A percentile compares a stretch with the other conserved stretches of the same genome.
Evolutionary conservation across 345 rosid species (phyloP).

Genomic region (Viola odorata): DNA sequence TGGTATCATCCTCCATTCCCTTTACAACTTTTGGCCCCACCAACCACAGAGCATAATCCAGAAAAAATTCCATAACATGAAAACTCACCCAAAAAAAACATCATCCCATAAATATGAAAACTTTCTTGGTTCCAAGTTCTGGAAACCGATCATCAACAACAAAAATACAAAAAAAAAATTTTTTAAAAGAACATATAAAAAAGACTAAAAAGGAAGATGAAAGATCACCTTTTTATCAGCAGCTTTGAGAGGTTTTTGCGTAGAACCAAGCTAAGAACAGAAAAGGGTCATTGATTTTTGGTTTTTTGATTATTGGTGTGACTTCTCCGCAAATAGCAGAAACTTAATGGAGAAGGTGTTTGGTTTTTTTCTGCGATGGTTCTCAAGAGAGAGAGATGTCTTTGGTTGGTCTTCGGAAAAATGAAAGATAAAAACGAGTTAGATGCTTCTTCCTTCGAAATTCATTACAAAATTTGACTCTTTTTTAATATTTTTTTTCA

Average conservation of each 20-base stretch:
- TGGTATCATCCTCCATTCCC: slow-evolving; percentile 12
- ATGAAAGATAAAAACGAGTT: slow-evolving; percentile 28
- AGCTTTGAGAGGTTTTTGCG: too few relatives aligned
- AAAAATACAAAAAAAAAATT: too few relatives aligned
- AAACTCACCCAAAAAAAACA: too few relatives aligned
- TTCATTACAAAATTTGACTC: too few relatives aligned
- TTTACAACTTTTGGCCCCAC: slow-evolving; percentile 1
- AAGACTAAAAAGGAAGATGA: too few relatives aligned
- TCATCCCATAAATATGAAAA: too few relatives aligned
- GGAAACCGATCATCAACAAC: too few relatives aligned
- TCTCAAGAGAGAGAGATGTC: background rate
- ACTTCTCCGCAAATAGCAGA: background rate
- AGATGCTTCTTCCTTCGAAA: background rate
- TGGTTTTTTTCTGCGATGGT: background rate
- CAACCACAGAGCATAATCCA: slow-evolving; percentile 1
- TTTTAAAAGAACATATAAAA: too few relatives aligned
- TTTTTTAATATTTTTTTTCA: too few relatives aligned
- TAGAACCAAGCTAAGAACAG: background rate
- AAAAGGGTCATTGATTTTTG: background rate
- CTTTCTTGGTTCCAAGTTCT: too few relatives aligned
- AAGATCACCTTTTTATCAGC: too few relatives aligned
- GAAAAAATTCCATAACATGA: background rate
- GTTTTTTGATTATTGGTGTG: background rate
- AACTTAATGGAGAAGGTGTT: background rate
- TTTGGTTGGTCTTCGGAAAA: background rate